phyloP scores from a whole-genome alignment of 2,329 filamentous ascomycete genomes.

The Neopestalotiopsis sp. region DNA sequence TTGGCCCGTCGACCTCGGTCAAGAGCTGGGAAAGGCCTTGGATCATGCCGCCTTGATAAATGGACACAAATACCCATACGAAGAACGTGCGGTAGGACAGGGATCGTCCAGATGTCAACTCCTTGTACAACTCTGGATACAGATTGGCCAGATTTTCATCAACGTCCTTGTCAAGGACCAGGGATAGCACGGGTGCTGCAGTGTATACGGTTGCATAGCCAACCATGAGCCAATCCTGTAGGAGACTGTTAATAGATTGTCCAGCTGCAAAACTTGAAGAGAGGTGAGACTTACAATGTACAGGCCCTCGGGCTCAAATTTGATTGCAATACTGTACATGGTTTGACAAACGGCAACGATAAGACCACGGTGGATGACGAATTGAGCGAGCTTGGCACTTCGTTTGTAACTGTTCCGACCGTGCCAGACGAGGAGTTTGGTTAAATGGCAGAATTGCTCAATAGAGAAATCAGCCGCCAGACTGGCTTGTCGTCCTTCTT shows the following conservation, averaged over 20 bases:
- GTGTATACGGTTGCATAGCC: slow-evolving; percentile 98
- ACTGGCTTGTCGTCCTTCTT: slow-evolving; percentile 94
- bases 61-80: slow-evolving; percentile 91
- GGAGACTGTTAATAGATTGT: not conserved
- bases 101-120: slow-evolving; percentile 86
- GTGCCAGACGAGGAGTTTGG: slow-evolving; percentile 98
- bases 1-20: slow-evolving; percentile 73
- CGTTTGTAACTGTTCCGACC: slow-evolving; percentile 97
- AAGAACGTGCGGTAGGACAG: slow-evolving; percentile 95
- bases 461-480: slow-evolving; percentile 97
- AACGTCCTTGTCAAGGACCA: slow-evolving; percentile 94
- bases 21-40: slow-evolving; percentile 93
- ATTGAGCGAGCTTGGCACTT: slow-evolving; percentile 92
- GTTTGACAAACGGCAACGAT: slow-evolving; percentile 97
- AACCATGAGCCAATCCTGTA: slow-evolving; percentile 88
- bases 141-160: slow-evolving; percentile 92
- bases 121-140: slow-evolving; percentile 97
- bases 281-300: slow-evolving; percentile 66
- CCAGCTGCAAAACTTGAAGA: too few relatives aligned
- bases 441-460: slow-evolving; percentile 91
- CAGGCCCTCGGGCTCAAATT: slow-evolving; percentile 91
- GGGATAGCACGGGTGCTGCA: slow-evolving; percentile 87
- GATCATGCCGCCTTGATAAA: slow-evolving; percentile 95
- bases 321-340: slow-evolving; percentile 92
- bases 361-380: slow-evolving; percentile 95